Base-by-base conservation (phyloP, 2,329 filamentous ascomycete genomes). In the Fusarium vanettenii region DNA sequence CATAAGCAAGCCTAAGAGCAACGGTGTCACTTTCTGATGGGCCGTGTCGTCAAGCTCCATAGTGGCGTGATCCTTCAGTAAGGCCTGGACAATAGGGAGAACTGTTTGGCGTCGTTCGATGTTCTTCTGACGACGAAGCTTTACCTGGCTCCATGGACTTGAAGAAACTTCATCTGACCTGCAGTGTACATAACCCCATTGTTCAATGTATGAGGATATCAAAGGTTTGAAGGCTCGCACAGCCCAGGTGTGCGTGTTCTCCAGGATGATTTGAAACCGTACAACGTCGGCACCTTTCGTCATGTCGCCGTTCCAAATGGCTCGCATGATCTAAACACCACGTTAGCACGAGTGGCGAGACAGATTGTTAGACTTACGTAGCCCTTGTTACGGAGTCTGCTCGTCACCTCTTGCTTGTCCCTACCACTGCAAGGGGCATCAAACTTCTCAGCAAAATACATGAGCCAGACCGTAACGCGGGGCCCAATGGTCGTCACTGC, bases 241-340 rank as follows among this genome's bases (percentile, higher is more conserved):
- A 3, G 74, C 76, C 76, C 76, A 78, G 1, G 71, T 74, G 39
- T 78, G 64, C 6, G 65, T 61, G 20, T 78, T 78, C n/a, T 77
- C 76, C n/a, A 78, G 56, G 7, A 78, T 70, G 11, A 72, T 50
- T 16, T 66, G 31, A 33, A 78, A 62, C 13, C 68, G 63, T 14
- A 73, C 4, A 10, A 71, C 50, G 20, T 78, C 71, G 5, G 16
- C 6, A 1, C 68, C 8, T 3, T 43, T 64, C 8, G 41, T 64
- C 48, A 78, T 43, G 9, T 76, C 59, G 5, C 74, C 74, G 25
- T 72, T 29, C 75, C 76, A 78, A 8, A 76, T 70, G 8, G 43
- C 52, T n/a, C 64, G 48, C 72, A 76, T 78, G 1, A 76, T 11
- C 76, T 75, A 41, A 13, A 14, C 3, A 3, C 13, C 59, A 20